Base-by-base conservation (phyloP, 2,329 filamentous ascomycete species). In the Apiospora rasikravindrae region DNA sequence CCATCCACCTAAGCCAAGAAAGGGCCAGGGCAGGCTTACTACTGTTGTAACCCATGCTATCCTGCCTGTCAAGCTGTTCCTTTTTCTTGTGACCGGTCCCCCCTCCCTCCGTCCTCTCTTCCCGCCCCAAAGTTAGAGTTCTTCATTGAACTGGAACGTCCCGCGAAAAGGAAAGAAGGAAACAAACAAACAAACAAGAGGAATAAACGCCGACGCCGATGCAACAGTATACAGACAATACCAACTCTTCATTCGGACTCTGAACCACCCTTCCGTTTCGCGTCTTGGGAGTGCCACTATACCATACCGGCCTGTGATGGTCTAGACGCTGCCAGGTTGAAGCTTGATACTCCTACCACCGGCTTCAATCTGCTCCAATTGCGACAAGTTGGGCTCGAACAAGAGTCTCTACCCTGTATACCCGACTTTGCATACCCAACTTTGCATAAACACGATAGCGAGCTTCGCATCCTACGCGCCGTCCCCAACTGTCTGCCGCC, bases 61-160 rank as follows among this genome's bases (percentile, higher is more conserved):
- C 57, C 57, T 64, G 57, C 57, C 57, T 64, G 57, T 40, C 57
- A 64, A 40, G 33, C n/a, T n/a, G 33, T 64, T 64, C 57, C 57
- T 64, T 64, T 40, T 64, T 64, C 57, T 64, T 40, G 33, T 64
- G 57, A 64, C 57, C 57, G 33, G 40, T 40, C 22, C 57, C 57
- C 57, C 11, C 33, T 16, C 57, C 57, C 57, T 4, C 33, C 26
- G 19, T 37, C 29, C 57, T 22, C 53, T 37, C 57, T 64, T 64
- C 33, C 57, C 33, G 33, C n/a, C 57, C 57, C 22, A 64, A 40
- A 40, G 57, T 64, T 64, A 64, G 33, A 64, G 57, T 64, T 64
- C 57, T 64, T 64, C 4, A 40, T 40, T 64, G 57, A 64, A 64
- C 57, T 64, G 57, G 57, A 64, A n/a, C 57, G 19, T 14, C 33